A percentile compares a stretch with the other conserved stretches of the same genome.
These are phyloP conservation scores for Aspergillus sparsus DNA, from an alignment of 495 filamentous ascomycete genomes.

Conservation along the genomic window DNA sequence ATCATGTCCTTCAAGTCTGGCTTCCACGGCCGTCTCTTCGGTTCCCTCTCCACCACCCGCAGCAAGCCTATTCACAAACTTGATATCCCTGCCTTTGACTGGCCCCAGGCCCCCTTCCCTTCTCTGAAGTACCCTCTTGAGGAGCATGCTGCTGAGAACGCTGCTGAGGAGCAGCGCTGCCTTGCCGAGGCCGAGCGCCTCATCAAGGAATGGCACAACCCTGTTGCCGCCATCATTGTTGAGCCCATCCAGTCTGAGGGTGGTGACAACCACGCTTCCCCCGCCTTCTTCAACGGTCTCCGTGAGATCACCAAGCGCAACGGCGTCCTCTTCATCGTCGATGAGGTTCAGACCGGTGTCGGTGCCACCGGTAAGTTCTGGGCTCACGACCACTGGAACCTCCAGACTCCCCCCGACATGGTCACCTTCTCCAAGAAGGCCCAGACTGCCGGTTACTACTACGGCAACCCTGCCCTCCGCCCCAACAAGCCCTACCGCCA, in stretches of 20 bases:
- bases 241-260: constrained; percentile 99
- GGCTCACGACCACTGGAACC: constrained; percentile 97
- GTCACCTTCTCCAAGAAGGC: constrained; percentile 99
- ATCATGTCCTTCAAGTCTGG: constrained; percentile 91
- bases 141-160: constrained; percentile 79
- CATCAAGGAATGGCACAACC: constrained; percentile 78
- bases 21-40: constrained; percentile 97
- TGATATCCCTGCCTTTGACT: constrained; percentile 97
- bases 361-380: constrained; percentile 94
- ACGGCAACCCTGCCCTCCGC: constrained; percentile 79
- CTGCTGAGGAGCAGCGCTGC: constrained; percentile 77
- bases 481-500: constrained; percentile 99
- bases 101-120: constrained; percentile 96
- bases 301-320: constrained; percentile 84
- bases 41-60: constrained; percentile 86
- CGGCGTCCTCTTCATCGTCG: constrained; percentile 89
- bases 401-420: constrained; percentile 87
- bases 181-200: constrained; percentile 87
- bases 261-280: constrained; percentile 96
- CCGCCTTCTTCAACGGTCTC: constrained; percentile 87
- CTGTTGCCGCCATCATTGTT: constrained; percentile 86
- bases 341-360: constrained; percentile 97
- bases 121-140: constrained; percentile 87
- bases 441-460: constrained; percentile 97
- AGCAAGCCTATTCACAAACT: constrained; percentile 98